Conservation (phyloP, 495 filamentous ascomycete genomes). For the Tuber brumale region DNA sequence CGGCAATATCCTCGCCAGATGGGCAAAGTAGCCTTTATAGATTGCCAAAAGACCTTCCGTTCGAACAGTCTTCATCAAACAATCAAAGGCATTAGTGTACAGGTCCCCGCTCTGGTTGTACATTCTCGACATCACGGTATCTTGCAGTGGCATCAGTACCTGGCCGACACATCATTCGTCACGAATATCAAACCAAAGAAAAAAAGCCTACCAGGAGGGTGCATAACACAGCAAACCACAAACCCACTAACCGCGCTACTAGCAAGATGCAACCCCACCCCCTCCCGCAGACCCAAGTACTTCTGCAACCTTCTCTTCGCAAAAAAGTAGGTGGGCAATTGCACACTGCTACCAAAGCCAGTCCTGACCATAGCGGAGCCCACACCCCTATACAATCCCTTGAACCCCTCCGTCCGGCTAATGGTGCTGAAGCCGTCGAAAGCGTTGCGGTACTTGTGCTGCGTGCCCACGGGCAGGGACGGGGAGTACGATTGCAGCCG, state of each 20-base stretch:
- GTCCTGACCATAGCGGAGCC: conserved; percentile 95
- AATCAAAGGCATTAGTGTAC: conserved; percentile 88
- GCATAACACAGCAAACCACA: conserved; percentile 96
- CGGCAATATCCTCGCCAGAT: conserved; percentile 86
- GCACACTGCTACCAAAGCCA: conserved; percentile 88
- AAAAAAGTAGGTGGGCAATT: conserved; percentile 97
- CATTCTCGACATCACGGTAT: conserved; percentile 97
- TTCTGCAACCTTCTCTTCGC: conserved; percentile 77
- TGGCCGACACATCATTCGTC: background rate
- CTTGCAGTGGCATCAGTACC: conserved; percentile 45
- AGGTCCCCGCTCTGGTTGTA: conserved; percentile 99
- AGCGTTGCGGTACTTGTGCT: conserved; percentile 84
- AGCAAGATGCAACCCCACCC: conserved; percentile 77
- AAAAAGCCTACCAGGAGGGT: conserved; percentile 69
- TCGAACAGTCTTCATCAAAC: conserved; percentile 77
- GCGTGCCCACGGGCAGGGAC: conserved; percentile 89
- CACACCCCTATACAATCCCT: conserved; percentile 80
- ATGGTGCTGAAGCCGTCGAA: conserved; percentile 76
- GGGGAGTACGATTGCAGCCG: conserved; percentile 90
- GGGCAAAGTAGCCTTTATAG: conserved; percentile 96
- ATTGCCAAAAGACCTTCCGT: conserved; percentile 90
- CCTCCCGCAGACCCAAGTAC: conserved; percentile 84
- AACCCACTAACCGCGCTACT: conserved; percentile 89
- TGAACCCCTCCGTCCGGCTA: conserved; percentile 65
- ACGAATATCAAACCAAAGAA: too few species aligned